phyloP scores from a whole-genome alignment of 169 alveolate species.

The Cryptosporidium tyzzeri region DNA sequence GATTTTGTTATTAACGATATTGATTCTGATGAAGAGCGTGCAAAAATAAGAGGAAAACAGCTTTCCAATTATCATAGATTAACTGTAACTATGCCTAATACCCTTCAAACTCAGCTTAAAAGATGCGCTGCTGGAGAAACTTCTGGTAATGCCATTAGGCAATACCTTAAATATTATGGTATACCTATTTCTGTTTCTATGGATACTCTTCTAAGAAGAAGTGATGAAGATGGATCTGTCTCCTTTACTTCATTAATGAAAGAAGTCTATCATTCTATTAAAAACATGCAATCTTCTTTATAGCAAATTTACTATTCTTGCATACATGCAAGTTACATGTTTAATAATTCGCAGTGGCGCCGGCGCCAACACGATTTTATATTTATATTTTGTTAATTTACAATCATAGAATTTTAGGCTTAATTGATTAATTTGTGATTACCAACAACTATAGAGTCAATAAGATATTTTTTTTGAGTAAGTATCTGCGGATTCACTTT shows the following conservation, averaged over 20 bases:
- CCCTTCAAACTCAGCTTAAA: conserved; percentile 34
- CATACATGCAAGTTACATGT: background rate
- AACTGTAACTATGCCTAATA: conserved; percentile 48
- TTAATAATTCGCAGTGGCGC: background rate
- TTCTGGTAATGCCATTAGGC: conserved; percentile 38
- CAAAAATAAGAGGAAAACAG: background rate
- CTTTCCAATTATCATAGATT: conserved; percentile 9
- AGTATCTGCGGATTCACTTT: background rate
- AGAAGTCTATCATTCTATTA: conserved; percentile 55
- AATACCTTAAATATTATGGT: conserved; percentile 39
- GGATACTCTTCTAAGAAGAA: conserved; percentile 62
- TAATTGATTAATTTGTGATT: background rate
- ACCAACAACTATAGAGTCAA: background rate
- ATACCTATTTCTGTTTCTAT: conserved; percentile 41
- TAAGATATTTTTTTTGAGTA: background rate
- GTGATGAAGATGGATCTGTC: conserved; percentile 70
- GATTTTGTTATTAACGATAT: conserved; percentile 18
- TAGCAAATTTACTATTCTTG: background rate
- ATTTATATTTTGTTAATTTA: background rate
- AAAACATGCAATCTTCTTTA: conserved; percentile 30
- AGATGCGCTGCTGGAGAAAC: conserved; percentile 67
- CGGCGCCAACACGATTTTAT: background rate
- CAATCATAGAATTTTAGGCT: background rate
- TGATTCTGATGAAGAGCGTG: conserved; percentile 16
- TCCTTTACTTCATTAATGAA: conserved; percentile 70